Evolutionary conservation across 1,284 basidiomycete genomes (phyloP).

Genomic region (Ganoderma resinaceum): DNA sequence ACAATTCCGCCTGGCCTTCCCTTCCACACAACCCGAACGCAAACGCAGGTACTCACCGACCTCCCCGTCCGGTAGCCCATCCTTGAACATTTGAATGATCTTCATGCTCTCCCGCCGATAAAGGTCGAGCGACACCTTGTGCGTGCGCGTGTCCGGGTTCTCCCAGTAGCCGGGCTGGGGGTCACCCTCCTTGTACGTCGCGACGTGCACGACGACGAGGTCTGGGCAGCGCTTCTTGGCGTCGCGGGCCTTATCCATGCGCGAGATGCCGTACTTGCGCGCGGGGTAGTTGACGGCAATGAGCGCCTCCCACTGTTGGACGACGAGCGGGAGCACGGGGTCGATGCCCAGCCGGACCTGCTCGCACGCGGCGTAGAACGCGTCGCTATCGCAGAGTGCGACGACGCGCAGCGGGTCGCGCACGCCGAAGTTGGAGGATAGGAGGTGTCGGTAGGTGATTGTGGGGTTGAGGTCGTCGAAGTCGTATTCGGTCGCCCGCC

Average conservation of each 20-base stretch:
- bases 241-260: slow-evolving; percentile 81
- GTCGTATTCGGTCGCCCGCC: slow-evolving; percentile 46
- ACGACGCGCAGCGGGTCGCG: slow-evolving; percentile 79
- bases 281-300: slow-evolving; percentile 99
- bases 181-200: slow-evolving; percentile 93
- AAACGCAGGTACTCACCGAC: slow-evolving; percentile 55
- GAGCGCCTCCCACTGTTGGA: slow-evolving; percentile 89
- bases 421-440: slow-evolving; percentile 67
- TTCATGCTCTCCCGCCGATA: slow-evolving; percentile 93
- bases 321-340: slow-evolving; percentile 82
- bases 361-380: slow-evolving; percentile 93
- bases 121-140: slow-evolving; percentile 96
- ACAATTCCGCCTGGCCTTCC: neutral
- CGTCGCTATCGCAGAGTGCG: slow-evolving; percentile 94
- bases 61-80: slow-evolving; percentile 75
- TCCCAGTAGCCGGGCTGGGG: slow-evolving; percentile 90
- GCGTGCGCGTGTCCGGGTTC: slow-evolving; percentile 84
- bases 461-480: slow-evolving; percentile 66
- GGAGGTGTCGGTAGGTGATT: slow-evolving; percentile 78
- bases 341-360: slow-evolving; percentile 83
- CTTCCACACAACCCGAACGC: neutral
- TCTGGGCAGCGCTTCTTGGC: slow-evolving; percentile 89
- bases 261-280: slow-evolving; percentile 87
- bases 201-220: slow-evolving; percentile 89
- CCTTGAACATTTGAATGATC: slow-evolving; percentile 88